Base-by-base conservation (phyloP, 768 basidiomycete genomes). In the Porphyrellus cyaneotinctus region DNA sequence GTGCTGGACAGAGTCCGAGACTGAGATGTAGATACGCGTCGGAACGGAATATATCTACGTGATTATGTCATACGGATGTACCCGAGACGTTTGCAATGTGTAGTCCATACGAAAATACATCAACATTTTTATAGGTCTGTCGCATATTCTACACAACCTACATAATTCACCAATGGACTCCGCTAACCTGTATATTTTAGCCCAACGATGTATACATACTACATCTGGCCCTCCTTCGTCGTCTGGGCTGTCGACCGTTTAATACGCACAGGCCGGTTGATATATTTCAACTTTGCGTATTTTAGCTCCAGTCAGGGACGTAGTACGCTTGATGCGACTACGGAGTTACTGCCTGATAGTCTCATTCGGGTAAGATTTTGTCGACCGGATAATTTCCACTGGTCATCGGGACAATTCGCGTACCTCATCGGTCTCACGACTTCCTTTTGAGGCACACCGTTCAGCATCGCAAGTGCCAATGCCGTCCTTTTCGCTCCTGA, bases 191-290 rank as follows among this genome's bases (percentile, higher is more conserved):
- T 6, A 13, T 22, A 12, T n/a, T 18, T n/a, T 33, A 71, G 70
- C 15, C 58, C 59, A 6, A 41, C 33, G 12, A 51, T 4, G 18
- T 53, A 58, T 47, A 49, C 62, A 14, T 37, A 54, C 13, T 77
- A 73, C 49, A 59, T 81, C 28, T 83, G 77, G 75, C 79, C 80
- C 4, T 66, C 75, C 0, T 72, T 84, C 56, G 48, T 78, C 47
- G 54, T 84, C 54, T 83, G 81, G 82, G 79, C 71, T 3, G 53
- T 80, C 20, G 82, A 84, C 56, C 74, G 79, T 37, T 50, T 73
- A 28, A 57, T 82, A 42, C 77, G 82, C 23, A 31, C 71, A 8
- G 24, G 71, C 17, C 75, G 80, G 20, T 60, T 80, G 23, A 51
- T 75, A 24, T 52, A 70, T 28, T 73, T 71, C 68, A 81, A 79